A percentile compares a stretch with the other conserved stretches of the same genome.
Evolutionary conservation across 768 basidiomycete genomes (phyloP).

Genomic region (Boletales sp.): DNA sequence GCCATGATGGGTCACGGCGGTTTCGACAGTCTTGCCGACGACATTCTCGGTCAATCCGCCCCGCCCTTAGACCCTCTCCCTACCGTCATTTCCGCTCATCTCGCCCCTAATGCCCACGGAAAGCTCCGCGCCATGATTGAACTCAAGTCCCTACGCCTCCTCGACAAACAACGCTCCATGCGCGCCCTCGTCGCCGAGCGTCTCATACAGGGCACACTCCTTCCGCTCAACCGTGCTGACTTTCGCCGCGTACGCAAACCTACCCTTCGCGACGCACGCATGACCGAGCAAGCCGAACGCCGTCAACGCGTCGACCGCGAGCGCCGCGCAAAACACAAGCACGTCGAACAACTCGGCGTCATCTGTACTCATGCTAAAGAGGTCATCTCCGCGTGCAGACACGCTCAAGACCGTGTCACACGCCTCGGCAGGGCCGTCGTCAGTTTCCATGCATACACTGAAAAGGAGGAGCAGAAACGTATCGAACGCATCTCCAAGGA

Average conservation of each 20-base stretch:
- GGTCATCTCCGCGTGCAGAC: slow-evolving; percentile 62
- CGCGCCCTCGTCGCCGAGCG: slow-evolving; percentile 84
- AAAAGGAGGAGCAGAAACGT: slow-evolving; percentile 97
- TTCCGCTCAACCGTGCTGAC: slow-evolving; percentile 88
- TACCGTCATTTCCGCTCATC: slow-evolving; percentile 33
- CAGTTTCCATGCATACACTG: slow-evolving; percentile 82
- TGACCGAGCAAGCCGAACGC: slow-evolving; percentile 85
- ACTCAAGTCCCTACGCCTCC: slow-evolving; percentile 81
- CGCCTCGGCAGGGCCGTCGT: slow-evolving; percentile 75
- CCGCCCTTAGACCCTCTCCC: slow-evolving; percentile 17
- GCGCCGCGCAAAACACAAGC: slow-evolving; percentile 92
- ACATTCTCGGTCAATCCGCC: slow-evolving; percentile 19
- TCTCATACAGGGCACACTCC: slow-evolving; percentile 80
- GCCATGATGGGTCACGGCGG: slow-evolving; percentile 78
- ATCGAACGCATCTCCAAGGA: slow-evolving; percentile 96
- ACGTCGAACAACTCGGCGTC: slow-evolving; percentile 86
- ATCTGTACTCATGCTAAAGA: slow-evolving; percentile 84
- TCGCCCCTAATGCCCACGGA: slow-evolving; percentile 64
- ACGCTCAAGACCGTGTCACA: slow-evolving; percentile 56
- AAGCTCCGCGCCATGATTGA: slow-evolving; percentile 91
- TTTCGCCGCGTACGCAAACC: slow-evolving; percentile 88
- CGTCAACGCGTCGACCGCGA: slow-evolving; percentile 92
- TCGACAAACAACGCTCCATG: slow-evolving; percentile 88
- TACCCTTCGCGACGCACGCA: slow-evolving; percentile 81
- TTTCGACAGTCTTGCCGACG: slow-evolving; percentile 51